Base-by-base conservation (phyloP, 352 stramenopile species). In the Pythium myriotylum region DNA sequence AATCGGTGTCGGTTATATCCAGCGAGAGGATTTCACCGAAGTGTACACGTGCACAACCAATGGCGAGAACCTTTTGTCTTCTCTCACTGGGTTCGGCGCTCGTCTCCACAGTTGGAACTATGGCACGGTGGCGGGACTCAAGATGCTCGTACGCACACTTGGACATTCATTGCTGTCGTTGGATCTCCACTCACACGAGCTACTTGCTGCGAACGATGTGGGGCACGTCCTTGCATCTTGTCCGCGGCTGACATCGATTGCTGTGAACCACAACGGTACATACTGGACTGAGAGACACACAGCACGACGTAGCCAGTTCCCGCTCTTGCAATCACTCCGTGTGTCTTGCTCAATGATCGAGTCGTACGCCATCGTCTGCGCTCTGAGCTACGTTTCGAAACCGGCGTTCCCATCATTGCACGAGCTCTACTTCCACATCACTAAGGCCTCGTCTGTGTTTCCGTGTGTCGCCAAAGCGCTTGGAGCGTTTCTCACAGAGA, bases 371-470 rank as follows among this genome's bases (percentile, higher is more conserved):
- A 39, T 26, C 16, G 42, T 61, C 17, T 46, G 39, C 23, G 42
- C 42, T 3, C 54, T 54, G 2, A 40, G 54, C 22, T 40, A 27
- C 12, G 27, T 17, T 2, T 13, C 19, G 20, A 46, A 55, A 16
- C 10, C 45, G 1, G n/a, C 8, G 1, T 55, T 49, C 32, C 56
- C 47, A 3, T 40, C 17, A 1, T 5, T 64, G 0, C 24, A 39
- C 33, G 47, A 39, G 2, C 19, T 64, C 1, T 56, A 26, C 35
- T 64, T 64, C 27, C 24, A 52, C 12, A 39, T 64, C 46, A 64
- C 39, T 4, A 51, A 33, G 14, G 47, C 29, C 9, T 22, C 37
- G 3, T 23, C 19, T 2, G 47, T 57, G 13, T 64, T 64, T 19
- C 47, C 40, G 14, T 57, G 46, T 1, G 27, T 64, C 2, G 29